These are phyloP conservation scores for Cryptosporidium tyzzeri DNA, from an alignment of 169 alveolate genomes.

Conservation along the genomic window DNA sequence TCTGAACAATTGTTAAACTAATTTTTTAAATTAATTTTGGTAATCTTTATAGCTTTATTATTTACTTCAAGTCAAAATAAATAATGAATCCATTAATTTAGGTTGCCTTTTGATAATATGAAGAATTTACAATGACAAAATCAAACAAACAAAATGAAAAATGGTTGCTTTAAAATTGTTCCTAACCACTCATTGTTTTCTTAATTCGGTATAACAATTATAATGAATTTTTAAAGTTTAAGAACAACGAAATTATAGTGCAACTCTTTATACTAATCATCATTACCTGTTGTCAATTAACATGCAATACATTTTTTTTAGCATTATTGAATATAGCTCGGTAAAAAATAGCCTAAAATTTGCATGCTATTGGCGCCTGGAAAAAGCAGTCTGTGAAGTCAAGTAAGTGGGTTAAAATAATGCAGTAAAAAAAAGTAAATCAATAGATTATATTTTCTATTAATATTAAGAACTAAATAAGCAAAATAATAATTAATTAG, in stretches of 20 bases:
- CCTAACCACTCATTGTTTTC: conserved; percentile 18
- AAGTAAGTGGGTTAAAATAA: background rate
- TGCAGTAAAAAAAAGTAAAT: background rate
- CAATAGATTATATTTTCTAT: background rate
- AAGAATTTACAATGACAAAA: conserved; percentile 16
- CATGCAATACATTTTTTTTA: conserved; percentile 4
- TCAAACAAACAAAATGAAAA: conserved; percentile 32
- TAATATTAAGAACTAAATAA: conserved; percentile 5
- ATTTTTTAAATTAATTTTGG: background rate
- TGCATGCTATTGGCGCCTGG: conserved; percentile 4
- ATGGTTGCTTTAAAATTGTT: conserved; percentile 3
- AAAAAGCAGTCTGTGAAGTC: background rate
- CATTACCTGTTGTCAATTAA: conserved; percentile 13
- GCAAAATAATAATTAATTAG: background rate
- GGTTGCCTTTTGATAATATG: background rate
- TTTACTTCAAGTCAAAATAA: background rate
- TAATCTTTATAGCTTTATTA: background rate
- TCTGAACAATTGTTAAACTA: background rate
- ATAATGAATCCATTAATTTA: background rate
- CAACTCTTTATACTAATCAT: conserved; percentile 3
- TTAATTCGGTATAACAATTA: background rate
- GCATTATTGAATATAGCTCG: conserved; percentile 20
- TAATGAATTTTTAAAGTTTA: background rate
- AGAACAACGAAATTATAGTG: conserved; percentile 17
- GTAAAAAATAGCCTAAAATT: background rate